Percentiles rank a stretch among this genome's conserved stretches.
Evolutionary conservation across 202 grass and related monocot genomes (phyloP).

Genomic region (Setaria italica): DNA sequence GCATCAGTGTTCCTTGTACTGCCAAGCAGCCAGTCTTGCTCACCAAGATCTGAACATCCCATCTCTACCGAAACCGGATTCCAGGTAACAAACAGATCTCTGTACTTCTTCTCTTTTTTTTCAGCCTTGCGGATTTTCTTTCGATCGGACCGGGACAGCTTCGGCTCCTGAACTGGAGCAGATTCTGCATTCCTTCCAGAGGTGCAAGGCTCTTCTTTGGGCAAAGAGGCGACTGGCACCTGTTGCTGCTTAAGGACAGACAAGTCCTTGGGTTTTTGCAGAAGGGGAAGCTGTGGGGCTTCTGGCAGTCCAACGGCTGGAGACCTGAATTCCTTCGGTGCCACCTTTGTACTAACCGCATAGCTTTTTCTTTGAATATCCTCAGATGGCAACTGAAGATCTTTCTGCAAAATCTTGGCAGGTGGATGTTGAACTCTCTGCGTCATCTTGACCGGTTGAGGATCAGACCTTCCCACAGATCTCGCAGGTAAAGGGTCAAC

Average conservation of each 20-base stretch:
- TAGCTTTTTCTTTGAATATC: slow-evolving; percentile 37
- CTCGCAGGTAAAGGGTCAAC: neutral
- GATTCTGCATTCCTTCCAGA: slow-evolving; percentile 56
- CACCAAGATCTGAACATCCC: slow-evolving; percentile 36
- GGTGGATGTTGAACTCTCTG: neutral
- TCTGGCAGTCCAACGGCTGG: neutral
- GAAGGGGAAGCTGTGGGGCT: neutral
- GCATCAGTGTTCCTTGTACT: slow-evolving; percentile 31
- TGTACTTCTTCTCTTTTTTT: slow-evolving; percentile 57
- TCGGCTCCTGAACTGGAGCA: slow-evolving; percentile 18
- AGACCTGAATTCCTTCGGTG: neutral
- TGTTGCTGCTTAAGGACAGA: slow-evolving; percentile 8
- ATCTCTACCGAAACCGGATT: slow-evolving; percentile 38
- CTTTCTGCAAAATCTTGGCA: neutral
- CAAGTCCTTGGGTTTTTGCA: slow-evolving; percentile 12
- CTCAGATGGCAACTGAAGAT: slow-evolving; percentile 9
- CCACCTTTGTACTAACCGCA: neutral
- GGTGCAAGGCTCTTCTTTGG: slow-evolving; percentile 56
- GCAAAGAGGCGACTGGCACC: neutral
- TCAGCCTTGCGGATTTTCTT: slow-evolving; percentile 57
- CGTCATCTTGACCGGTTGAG: neutral
- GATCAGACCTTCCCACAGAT: neutral
- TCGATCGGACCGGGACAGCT: slow-evolving; percentile 37
- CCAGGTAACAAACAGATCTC: slow-evolving; percentile 72
- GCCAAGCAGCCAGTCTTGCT: slow-evolving; percentile 64